These are phyloP conservation scores for Acacia pycnantha DNA, from an alignment of 331 rosid species.

Conservation along the genomic window DNA sequence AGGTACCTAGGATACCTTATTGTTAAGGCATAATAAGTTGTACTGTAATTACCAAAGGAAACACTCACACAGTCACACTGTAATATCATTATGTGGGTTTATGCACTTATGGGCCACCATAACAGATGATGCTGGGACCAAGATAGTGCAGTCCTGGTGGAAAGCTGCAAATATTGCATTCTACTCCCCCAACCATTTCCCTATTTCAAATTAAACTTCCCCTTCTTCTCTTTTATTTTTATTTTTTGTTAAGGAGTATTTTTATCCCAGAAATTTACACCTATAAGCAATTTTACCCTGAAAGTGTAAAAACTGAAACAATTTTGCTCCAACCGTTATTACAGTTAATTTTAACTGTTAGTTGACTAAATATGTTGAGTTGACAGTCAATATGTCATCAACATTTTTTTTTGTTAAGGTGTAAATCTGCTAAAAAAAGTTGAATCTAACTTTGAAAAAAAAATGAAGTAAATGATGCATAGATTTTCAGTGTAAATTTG, in stretches of 20 bases:
- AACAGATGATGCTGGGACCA: background rate
- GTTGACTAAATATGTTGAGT: too few species aligned
- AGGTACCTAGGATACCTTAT: too few species aligned
- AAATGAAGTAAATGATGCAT: too few species aligned
- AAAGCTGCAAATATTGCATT: background rate
- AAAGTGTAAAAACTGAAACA: too few species aligned
- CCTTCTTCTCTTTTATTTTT: too few species aligned
- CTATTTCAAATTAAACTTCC: background rate
- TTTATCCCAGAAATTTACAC: fast-evolving
- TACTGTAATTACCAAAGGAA: background rate
- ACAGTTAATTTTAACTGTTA: fast-evolving
- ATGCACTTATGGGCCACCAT: background rate
- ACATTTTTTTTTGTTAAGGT: too few species aligned
- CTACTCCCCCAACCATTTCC: background rate
- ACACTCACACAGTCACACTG: background rate
- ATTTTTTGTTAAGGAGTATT: too few species aligned
- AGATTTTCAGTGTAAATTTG: fast-evolving
- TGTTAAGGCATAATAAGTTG: background rate
- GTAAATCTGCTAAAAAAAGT: fast-evolving
- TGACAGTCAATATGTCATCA: fast-evolving
- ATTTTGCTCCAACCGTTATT: too few species aligned
- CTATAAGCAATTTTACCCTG: fast-evolving
- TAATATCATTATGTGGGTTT: background rate
- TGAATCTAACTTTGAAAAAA: too few species aligned
- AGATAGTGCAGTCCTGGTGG: background rate